Conservation (phyloP, 305 asterid species). For the Stenogyne calaminthoides region DNA sequence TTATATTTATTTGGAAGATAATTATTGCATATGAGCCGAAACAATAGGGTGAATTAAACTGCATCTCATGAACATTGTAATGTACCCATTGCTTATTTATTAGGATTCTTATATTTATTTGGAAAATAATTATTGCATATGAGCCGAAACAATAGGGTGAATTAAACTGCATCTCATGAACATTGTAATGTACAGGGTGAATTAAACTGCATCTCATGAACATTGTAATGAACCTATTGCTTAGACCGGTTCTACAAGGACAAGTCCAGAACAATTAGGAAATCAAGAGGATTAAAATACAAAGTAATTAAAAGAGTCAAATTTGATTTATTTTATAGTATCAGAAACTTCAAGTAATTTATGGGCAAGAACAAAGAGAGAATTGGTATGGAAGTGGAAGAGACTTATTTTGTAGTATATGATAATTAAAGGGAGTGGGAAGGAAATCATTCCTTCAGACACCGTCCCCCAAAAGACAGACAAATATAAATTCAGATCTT, state of each 20-base stretch:
- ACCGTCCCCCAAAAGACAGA: not conserved
- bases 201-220: too few relatives aligned
- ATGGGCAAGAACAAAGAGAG: not conserved
- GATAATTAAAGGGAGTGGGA: not conserved
- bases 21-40: not conserved
- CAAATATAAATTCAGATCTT: not conserved
- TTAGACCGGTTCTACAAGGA: not conserved
- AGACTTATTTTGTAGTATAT: too few relatives aligned
- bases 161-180: not conserved
- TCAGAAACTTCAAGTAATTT: not conserved
- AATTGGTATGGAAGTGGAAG: not conserved
- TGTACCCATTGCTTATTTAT: not conserved
- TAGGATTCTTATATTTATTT: not conserved
- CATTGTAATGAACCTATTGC: too few relatives aligned
- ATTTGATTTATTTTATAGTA: not conserved
- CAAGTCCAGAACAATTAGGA: not conserved
- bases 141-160: not conserved
- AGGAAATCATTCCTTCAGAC: not conserved
- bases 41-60: not conserved
- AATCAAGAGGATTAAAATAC: not conserved
- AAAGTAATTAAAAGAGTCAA: not conserved
- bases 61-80: not conserved
- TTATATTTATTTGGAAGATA: not conserved
- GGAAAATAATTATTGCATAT: not conserved
- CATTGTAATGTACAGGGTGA: not conserved